These are phyloP conservation scores for Termitomyces sp. DNA, from an alignment of 768 basidiomycete genomes.

Conservation along the genomic window DNA sequence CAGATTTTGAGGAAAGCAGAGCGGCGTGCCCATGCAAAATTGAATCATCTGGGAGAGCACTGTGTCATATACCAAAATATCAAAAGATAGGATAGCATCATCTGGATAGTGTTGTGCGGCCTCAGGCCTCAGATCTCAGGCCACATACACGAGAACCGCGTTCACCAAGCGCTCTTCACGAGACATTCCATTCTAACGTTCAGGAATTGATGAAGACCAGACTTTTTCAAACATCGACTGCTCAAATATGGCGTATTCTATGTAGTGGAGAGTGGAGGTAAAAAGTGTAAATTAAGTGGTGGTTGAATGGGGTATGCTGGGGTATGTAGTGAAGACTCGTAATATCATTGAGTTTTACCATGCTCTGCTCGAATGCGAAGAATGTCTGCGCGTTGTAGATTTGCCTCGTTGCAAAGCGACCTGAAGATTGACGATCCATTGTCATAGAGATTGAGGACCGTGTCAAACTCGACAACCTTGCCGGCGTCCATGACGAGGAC, in stretches of 20 bases:
- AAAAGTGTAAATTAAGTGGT: not conserved
- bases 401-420: conserved; percentile 65
- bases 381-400: conserved; percentile 53
- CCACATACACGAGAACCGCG: no score
- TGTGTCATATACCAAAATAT: no score
- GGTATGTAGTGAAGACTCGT: not conserved
- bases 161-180: no score
- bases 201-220: no score
- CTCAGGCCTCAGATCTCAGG: no score
- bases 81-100: no score
- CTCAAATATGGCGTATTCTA: not conserved
- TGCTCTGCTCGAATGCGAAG: conserved; percentile 42
- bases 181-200: no score
- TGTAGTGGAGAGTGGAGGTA: not conserved
- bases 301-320: not conserved
- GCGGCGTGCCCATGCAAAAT: no score
- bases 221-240: no score
- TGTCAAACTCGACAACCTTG: conserved; percentile 68
- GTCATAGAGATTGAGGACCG: conserved; percentile 63
- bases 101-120: no score
- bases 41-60: no score
- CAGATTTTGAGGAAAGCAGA: no score
- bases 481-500: conserved; percentile 75
- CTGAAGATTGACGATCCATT: conserved; percentile 64
- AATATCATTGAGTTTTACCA: not conserved